Conservation (phyloP, 805 yeast species). For the Diddensiella caesifluorescens region DNA sequence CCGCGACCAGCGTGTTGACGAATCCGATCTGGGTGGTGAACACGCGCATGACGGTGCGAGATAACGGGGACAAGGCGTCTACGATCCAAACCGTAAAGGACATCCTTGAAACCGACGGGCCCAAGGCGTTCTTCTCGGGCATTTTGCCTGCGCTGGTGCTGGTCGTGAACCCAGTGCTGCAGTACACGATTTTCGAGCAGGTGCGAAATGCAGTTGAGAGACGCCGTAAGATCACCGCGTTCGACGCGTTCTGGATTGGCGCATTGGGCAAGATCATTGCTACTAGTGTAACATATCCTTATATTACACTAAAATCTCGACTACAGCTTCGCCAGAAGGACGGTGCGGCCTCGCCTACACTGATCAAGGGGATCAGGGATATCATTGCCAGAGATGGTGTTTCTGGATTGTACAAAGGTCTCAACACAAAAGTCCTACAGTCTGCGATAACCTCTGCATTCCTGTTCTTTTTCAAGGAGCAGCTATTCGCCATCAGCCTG, state of each 20-base stretch:
- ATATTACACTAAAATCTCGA: slow-evolving; percentile 79
- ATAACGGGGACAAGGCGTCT: slow-evolving; percentile 35
- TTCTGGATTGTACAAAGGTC: slow-evolving; percentile 74
- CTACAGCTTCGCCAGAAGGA: slow-evolving; percentile 61
- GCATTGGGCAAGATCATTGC: slow-evolving; percentile 87
- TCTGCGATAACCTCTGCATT: slow-evolving; percentile 86
- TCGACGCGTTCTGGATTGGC: slow-evolving; percentile 80
- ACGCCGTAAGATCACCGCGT: slow-evolving; percentile 51
- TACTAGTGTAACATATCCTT: slow-evolving; percentile 86
- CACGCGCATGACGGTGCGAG: slow-evolving; percentile 72
- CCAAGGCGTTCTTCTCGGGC: slow-evolving; percentile 71
- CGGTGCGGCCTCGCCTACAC: slow-evolving; percentile 23
- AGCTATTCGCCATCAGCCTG: slow-evolving; percentile 58
- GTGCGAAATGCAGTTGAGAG: slow-evolving; percentile 60
- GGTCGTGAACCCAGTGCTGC: slow-evolving; percentile 84
- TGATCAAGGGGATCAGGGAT: slow-evolving; percentile 40
- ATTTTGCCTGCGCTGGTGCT: slow-evolving; percentile 80
- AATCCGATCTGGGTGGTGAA: slow-evolving; percentile 96
- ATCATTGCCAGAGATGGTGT: slow-evolving; percentile 69
- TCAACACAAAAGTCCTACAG: slow-evolving; percentile 73
- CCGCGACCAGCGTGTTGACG: slow-evolving; percentile 72
- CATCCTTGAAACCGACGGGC: slow-evolving; percentile 67
- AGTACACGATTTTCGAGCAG: slow-evolving; percentile 88
- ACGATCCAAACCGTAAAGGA: slow-evolving; percentile 55
- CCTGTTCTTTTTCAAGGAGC: slow-evolving; percentile 85